phyloP scores from a whole-genome alignment of 2,329 filamentous ascomycete genomes.

The Neofusicoccum sp. region DNA sequence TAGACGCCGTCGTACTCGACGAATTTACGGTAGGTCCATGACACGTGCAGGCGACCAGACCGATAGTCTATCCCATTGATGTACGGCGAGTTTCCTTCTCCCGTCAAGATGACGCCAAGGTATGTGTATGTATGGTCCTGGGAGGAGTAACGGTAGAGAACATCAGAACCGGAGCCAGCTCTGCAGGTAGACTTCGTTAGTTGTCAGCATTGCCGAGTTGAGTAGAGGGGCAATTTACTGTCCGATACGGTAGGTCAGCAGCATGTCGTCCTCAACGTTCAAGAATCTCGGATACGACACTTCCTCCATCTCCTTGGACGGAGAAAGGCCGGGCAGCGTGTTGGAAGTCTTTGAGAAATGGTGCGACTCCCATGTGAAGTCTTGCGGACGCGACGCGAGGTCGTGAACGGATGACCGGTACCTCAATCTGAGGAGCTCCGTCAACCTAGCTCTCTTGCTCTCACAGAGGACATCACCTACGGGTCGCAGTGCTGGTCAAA shows the following conservation, averaged over 20 bases:
- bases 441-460: background rate
- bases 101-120: slow-evolving; percentile 48
- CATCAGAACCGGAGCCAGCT: slow-evolving; percentile 10
- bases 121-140: slow-evolving; percentile 40
- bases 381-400: background rate
- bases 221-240: slow-evolving; percentile 55
- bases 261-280: slow-evolving; percentile 42
- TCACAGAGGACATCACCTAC: background rate
- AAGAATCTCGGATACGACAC: slow-evolving; percentile 57
- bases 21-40: slow-evolving; percentile 56
- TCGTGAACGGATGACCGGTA: slow-evolving; percentile 1
- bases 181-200: background rate
- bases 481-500: slow-evolving; percentile 51
- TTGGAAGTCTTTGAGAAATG: background rate
- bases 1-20: slow-evolving; percentile 38
- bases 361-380: background rate
- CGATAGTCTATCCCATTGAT: slow-evolving; percentile 52
- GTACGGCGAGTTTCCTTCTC: slow-evolving; percentile 54
- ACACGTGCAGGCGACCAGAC: slow-evolving; percentile 43
- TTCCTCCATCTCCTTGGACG: background rate
- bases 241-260: slow-evolving; percentile 56
- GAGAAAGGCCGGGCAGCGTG: background rate
- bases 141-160: slow-evolving; percentile 47
- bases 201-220: background rate
- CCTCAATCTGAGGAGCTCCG: background rate